A percentile compares a stretch with the other conserved stretches of the same genome.
phyloP scores from a whole-genome alignment of 257 asterid species.

The Primulina eburnea region DNA sequence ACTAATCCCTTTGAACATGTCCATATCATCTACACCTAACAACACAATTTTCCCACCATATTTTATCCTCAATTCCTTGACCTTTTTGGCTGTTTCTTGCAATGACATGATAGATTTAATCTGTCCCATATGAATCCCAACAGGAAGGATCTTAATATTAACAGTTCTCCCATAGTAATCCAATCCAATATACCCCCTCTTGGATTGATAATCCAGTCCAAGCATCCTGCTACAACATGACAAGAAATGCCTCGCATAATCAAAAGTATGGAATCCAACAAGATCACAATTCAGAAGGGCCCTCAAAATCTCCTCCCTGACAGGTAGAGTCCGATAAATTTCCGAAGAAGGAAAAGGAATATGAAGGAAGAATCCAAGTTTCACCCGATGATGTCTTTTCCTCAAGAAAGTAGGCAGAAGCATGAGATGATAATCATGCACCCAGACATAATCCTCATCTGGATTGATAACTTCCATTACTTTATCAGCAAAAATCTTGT shows the following conservation, averaged over 20 bases:
- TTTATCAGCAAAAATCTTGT: conserved; percentile 76
- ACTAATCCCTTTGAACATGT: conserved; percentile 80
- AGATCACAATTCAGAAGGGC: conserved; percentile 81
- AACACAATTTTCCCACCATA: conserved; percentile 56
- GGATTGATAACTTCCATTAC: conserved; percentile 77
- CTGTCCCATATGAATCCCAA: conserved; percentile 77
- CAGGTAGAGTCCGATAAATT: conserved; percentile 75
- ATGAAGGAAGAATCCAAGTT: conserved; percentile 80
- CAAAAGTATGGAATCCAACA: conserved; percentile 86
- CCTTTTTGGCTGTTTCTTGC: conserved; percentile 46
- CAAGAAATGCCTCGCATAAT: conserved; percentile 89
- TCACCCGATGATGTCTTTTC: conserved; percentile 54
- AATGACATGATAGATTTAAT: conserved; percentile 45
- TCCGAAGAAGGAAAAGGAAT: conserved; percentile 78
- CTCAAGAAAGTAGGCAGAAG: conserved; percentile 77
- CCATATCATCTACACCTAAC: conserved; percentile 87
- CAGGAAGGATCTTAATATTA: conserved; percentile 46
- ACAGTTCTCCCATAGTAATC: conserved; percentile 58
- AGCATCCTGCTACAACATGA: conserved; percentile 93
- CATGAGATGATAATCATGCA: conserved; percentile 90
- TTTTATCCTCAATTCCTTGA: conserved; percentile 38
- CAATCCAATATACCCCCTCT: conserved; percentile 80
- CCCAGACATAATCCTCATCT: conserved; percentile 79
- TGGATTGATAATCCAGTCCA: conserved; percentile 78
- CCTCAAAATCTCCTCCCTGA: conserved; percentile 78